These are phyloP conservation scores for Chlamydomonas incerta DNA, from an alignment of 139 green algal species.

Conservation along the genomic window DNA sequence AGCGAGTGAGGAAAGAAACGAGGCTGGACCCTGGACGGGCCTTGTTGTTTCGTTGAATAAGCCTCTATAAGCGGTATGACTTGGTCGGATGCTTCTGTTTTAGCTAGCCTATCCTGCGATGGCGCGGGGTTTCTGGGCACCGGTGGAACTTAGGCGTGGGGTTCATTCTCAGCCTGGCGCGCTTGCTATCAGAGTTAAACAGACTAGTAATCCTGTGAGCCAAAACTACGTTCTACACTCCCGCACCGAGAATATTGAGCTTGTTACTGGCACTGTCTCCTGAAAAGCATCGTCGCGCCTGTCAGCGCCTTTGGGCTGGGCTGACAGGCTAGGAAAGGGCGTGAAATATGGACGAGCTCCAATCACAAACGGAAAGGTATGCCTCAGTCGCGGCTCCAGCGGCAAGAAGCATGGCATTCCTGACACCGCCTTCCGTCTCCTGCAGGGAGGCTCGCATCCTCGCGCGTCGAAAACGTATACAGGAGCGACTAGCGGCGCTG, in stretches of 20 bases:
- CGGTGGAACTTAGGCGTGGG: too few species aligned
- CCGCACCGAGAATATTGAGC: neutral
- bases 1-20: neutral
- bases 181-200: too few species aligned
- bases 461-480: conserved; percentile 66
- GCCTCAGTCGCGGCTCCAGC: neutral
- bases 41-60: too few species aligned
- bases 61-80: too few species aligned
- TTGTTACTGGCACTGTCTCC: neutral
- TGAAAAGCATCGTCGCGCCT: neutral
- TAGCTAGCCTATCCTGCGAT: too few species aligned
- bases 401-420: neutral
- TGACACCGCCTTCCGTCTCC: neutral
- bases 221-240: neutral
- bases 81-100: too few species aligned
- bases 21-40: too few species aligned
- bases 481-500: conserved; percentile 67
- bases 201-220: too few species aligned
- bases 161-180: too few species aligned
- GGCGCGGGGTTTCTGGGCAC: too few species aligned
- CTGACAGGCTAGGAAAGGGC: too few species aligned
- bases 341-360: conserved; percentile 18
- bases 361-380: conserved; percentile 35
- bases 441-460: conserved; percentile 65
- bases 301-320: too few species aligned